phyloP scores from a whole-genome alignment of 225 moss, liverwort and hornwort species.

The Straminergon stramineum region DNA sequence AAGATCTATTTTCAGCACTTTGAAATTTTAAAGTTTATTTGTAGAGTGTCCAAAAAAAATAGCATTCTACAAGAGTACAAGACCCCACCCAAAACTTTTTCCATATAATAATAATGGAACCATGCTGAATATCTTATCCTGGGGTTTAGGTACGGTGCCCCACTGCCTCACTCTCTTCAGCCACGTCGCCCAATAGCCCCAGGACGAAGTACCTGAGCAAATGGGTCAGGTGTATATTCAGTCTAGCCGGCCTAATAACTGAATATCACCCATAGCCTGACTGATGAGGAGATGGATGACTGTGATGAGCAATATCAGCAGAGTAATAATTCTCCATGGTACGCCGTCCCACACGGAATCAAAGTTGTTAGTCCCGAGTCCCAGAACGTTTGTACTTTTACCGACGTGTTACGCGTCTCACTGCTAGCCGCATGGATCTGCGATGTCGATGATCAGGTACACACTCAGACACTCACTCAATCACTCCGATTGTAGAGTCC shows the following conservation, averaged over 20 bases:
- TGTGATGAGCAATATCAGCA: background rate
- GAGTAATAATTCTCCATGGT: background rate
- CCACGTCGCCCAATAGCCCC: no score
- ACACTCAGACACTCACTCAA: no score
- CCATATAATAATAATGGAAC: background rate
- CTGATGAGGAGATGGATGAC: background rate
- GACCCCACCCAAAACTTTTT: no score
- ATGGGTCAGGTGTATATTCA: no score
- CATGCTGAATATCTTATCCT: background rate
- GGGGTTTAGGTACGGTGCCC: background rate
- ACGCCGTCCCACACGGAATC: background rate
- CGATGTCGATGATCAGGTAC: background rate
- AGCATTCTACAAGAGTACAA: background rate
- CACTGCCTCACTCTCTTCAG: background rate
- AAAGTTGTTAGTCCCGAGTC: background rate
- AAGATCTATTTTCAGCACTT: background rate
- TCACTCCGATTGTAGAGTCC: background rate
- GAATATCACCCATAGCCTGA: no score
- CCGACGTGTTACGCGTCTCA: constrained; percentile 2
- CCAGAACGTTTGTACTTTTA: background rate
- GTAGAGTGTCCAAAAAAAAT: background rate
- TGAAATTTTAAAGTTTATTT: background rate
- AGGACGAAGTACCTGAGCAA: no score
- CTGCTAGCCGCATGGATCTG: background rate
- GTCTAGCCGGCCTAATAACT: no score